Percentiles rank a stretch among this genome's conserved stretches.
These are phyloP conservation scores for Coemansia sp. DNA, from an alignment of 192 early-diverging fungal genomes.

Conservation along the genomic window DNA sequence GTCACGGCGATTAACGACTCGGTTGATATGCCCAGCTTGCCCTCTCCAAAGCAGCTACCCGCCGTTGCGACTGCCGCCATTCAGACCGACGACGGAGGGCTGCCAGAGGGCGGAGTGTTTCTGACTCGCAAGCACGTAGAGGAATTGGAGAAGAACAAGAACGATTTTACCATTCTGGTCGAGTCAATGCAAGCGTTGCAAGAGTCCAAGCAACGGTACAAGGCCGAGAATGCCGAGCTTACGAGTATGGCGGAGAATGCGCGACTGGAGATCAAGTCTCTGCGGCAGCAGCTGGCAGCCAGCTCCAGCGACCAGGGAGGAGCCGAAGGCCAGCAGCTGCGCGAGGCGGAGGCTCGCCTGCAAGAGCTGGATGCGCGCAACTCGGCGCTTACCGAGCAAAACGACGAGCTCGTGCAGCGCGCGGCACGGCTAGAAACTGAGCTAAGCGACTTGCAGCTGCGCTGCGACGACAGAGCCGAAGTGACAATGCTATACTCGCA, in stretches of 20 bases:
- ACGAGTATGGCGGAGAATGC: constrained; percentile 8
- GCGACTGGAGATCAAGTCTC: constrained; percentile 18
- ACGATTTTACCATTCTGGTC: constrained; percentile 15
- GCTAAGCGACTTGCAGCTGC: constrained; percentile 26
- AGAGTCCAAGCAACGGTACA: constrained; percentile 26
- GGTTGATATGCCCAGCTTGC: background rate
- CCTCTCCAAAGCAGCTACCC: background rate
- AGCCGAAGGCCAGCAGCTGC: constrained; percentile 3
- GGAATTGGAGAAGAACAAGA: constrained; percentile 12
- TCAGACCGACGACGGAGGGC: background rate
- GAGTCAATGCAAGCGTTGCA: constrained; percentile 13
- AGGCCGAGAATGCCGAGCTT: constrained; percentile 13
- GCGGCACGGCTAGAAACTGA: constrained; percentile 41
- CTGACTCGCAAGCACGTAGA: constrained; percentile 24
- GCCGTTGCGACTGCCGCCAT: background rate
- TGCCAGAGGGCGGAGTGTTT: background rate
- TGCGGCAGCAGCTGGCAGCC: constrained; percentile 12
- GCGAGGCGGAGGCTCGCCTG: constrained; percentile 25
- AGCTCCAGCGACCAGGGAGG: background rate
- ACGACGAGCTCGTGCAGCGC: constrained; percentile 41
- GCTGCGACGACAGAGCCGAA: background rate
- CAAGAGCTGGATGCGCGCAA: constrained; percentile 25
- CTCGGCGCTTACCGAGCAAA: constrained; percentile 6
- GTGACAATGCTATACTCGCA: constrained; percentile 10
- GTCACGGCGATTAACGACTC: constrained; percentile 25